A percentile compares a stretch with the other conserved stretches of the same genome.
Conservation (phyloP, 192 early-diverging fungal genomes). For the Backusella westeae region DNA sequence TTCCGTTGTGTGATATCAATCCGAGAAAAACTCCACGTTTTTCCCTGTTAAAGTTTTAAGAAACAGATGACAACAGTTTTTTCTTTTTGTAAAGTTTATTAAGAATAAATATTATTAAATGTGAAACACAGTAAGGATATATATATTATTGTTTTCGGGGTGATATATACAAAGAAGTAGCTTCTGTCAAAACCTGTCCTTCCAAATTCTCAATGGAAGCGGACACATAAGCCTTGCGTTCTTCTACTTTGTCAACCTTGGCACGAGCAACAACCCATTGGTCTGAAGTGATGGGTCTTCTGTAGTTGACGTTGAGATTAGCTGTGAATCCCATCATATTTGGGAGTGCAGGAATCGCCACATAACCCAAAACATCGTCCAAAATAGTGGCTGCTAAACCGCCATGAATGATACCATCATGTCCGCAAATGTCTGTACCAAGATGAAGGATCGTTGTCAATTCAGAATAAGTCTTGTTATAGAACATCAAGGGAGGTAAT, state of each 20-base stretch:
- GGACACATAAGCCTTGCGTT: conserved; percentile 65
- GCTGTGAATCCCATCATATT: conserved; percentile 72
- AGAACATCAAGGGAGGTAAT: conserved; percentile 51
- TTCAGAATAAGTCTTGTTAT: conserved; percentile 45
- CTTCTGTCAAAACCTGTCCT: conserved; percentile 59
- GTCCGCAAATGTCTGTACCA: conserved; percentile 70
- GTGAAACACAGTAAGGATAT: not conserved
- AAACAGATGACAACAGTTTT: no score
- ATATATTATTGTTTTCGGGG: conserved; percentile 23
- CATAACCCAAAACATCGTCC: conserved; percentile 63
- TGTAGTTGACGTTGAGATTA: conserved; percentile 75
- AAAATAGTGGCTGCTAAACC: conserved; percentile 71
- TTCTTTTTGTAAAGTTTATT: not conserved
- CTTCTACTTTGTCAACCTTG: conserved; percentile 56
- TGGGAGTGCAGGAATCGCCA: conserved; percentile 56
- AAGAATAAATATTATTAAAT: not conserved
- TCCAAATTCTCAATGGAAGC: conserved; percentile 60
- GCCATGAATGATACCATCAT: conserved; percentile 79
- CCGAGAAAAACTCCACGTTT: not conserved
- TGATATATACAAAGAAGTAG: conserved; percentile 63
- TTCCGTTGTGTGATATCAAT: not conserved
- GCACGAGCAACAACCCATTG: conserved; percentile 58
- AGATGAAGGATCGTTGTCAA: conserved; percentile 58
- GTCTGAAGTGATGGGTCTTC: conserved; percentile 59
- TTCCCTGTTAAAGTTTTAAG: no score